Evolutionary conservation across 371 early-diverging fungal species (phyloP).

Genomic region (Dinochytrium kinnereticum): DNA sequence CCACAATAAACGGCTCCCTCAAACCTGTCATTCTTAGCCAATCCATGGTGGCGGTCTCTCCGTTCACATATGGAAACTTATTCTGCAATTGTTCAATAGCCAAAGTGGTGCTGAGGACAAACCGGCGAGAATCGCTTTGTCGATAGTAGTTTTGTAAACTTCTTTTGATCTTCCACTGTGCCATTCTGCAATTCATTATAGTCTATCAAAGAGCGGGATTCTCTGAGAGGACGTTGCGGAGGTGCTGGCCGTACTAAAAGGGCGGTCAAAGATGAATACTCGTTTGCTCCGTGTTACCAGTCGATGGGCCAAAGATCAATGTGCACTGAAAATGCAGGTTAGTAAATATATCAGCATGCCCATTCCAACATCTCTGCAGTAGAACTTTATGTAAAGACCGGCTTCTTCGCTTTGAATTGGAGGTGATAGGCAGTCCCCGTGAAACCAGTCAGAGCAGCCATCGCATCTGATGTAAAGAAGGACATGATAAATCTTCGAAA

Average conservation of each 20-base stretch:
- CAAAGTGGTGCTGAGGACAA: neutral
- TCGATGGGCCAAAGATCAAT: conserved; percentile 36
- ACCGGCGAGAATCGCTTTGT: conserved; percentile 40
- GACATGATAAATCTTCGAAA: neutral
- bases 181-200: conserved; percentile 48
- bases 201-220: conserved; percentile 40
- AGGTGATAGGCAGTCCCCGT: conserved; percentile 48
- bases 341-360: neutral
- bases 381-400: conserved; percentile 34
- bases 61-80: conserved; percentile 37
- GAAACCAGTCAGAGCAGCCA: conserved; percentile 48
- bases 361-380: conserved; percentile 35
- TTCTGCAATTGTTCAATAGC: neutral
- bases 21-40: conserved; percentile 41
- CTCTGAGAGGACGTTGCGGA: conserved; percentile 39
- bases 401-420: conserved; percentile 34
- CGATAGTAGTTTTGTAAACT: conserved; percentile 46
- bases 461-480: conserved; percentile 37
- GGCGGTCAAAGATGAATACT: neutral
- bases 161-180: conserved; percentile 44
- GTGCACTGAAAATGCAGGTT: conserved; percentile 34
- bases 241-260: conserved; percentile 28
- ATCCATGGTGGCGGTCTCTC: conserved; percentile 39
- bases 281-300: conserved; percentile 25
- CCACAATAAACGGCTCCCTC: conserved; percentile 46